Evolutionary conservation across 176 grass and related monocot species (phyloP), one percentile per base, ranked within the genome.

Genomic region (Zoysia japonica): DNA sequence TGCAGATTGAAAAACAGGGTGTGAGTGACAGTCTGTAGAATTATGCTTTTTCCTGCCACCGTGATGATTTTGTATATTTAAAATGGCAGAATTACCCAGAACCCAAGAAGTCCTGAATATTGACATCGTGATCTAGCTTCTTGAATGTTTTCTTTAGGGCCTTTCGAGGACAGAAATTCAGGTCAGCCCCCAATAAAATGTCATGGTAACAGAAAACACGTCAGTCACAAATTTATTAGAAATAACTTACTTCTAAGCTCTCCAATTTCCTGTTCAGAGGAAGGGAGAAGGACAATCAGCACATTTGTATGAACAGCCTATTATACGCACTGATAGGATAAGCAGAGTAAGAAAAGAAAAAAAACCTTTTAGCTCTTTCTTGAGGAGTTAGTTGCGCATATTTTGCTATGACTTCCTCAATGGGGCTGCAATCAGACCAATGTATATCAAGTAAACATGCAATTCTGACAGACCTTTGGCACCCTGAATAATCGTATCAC

Each of bases 91-190:
- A 67, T 78, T 91, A 94, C 92, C 92, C 78, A 17, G 85, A 91
- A 67, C 88, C 92, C 82, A 94, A 78, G 72, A 94, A 94, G 40
- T 94, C 92, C 50, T 91, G 92, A 80, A 94, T 89, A 84, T 94
- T 91, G 56, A 94, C 86, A 79, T 94, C 88, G 50, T 94, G 92
- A 51, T 94, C 92, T 39, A 94, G 84, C 67, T 94, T 94, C 88
- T 94, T 91, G 92, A 94, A 94, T 72, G 92, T 89, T 74, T 94
- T 94, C 83, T 88, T 89, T 17, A 94, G 81, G 40, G 88, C 86
- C 88, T 94, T 81, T 71, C 40, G 49, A 51, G 55, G 56, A 85
- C 14, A 82, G 61, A 82, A 78, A 87, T n/a, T 84, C 42, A 83
- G 57, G 47, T 57, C 2, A 78, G 54, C 78, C 52, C 17, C 65